Evolutionary conservation across 345 rosid genomes (phyloP), one percentile per base, ranked within the genome.

Genomic region (Corymbia maculata): DNA sequence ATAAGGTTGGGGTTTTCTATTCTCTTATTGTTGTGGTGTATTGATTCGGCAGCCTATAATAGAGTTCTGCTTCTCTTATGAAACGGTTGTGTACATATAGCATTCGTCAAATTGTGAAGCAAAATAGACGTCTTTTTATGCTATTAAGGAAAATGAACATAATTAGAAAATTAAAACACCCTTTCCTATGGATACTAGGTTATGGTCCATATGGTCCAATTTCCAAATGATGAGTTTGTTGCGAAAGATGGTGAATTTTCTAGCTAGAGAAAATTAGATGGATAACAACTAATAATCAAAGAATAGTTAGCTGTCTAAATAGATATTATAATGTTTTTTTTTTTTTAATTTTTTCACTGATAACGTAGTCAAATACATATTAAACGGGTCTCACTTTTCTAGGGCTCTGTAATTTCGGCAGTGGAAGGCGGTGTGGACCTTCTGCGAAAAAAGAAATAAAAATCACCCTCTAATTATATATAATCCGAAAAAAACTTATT

Each of bases 21-120:
- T 64, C 30, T 64, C 9, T 64, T 13, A 7, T 64, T 0, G 2
- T 6, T n/a, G 7, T 13, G 36, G 4, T 0, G 3, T n/a, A 64
- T 13, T 64, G 36, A 64, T n/a, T n/a, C 13, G 8, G 75, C 0
- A 0, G n/a, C 36, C 36, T 64, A 64, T 64, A 14, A n/a, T 64
- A 64, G 14, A 52, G 53, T 15, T 52, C 17, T 52, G 15, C 53
- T 52, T 52, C 53, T 52, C 17, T 52, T 52, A 52, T 15, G 19
- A 52, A 14, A 52, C 15, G 17, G 19, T n/a, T 32, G 19, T n/a
- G 6, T 64, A 64, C 3, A n/a, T n/a, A 64, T 64, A 4, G 5
- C 5, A n/a, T n/a, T 64, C 0, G 36, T 64, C 0, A 2, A 64
- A n/a, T 64, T 13, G 19, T 64, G 9, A 36, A 64, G 36, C 75